Evolutionary conservation across 352 stramenopile species (phyloP).

Genomic region (Thalassiosira gravida): DNA sequence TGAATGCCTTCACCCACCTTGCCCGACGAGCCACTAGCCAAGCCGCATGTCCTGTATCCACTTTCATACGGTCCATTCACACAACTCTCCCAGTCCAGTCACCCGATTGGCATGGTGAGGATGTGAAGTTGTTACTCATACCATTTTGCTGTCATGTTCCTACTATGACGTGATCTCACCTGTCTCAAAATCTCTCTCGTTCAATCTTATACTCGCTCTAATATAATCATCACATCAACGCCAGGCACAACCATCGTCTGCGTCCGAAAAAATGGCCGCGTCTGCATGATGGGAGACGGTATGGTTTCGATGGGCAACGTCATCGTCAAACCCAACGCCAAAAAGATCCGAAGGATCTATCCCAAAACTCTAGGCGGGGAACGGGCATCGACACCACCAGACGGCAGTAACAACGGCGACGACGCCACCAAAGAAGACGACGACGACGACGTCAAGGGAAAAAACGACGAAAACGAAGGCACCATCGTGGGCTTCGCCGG

Average conservation of each 20-base stretch:
- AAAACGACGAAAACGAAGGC: slow-evolving; percentile 79
- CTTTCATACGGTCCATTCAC: no score
- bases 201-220: no score
- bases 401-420: neutral
- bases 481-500: slow-evolving; percentile 96
- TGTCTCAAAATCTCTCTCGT: no score
- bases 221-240: no score
- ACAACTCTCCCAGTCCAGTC: no score
- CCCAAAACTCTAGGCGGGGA: slow-evolving; percentile 55
- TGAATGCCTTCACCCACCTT: slow-evolving; percentile 12
- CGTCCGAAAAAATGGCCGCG: slow-evolving; percentile 96
- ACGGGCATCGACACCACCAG: neutral
- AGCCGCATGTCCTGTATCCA: no score
- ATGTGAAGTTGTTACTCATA: no score
- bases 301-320: slow-evolving; percentile 96
- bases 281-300: slow-evolving; percentile 97
- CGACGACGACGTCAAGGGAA: no score
- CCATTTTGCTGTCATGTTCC: no score
- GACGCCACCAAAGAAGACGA: slow-evolving; percentile 32
- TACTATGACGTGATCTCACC: no score
- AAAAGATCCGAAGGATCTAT: slow-evolving; percentile 94
- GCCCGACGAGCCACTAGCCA: slow-evolving; percentile 1
- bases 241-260: slow-evolving; percentile 94
- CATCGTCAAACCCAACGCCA: slow-evolving; percentile 96
- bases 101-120: no score